These are phyloP conservation scores for Flaveria brownii DNA, from an alignment of 129 eudicot genomes.

Conservation along the genomic window DNA sequence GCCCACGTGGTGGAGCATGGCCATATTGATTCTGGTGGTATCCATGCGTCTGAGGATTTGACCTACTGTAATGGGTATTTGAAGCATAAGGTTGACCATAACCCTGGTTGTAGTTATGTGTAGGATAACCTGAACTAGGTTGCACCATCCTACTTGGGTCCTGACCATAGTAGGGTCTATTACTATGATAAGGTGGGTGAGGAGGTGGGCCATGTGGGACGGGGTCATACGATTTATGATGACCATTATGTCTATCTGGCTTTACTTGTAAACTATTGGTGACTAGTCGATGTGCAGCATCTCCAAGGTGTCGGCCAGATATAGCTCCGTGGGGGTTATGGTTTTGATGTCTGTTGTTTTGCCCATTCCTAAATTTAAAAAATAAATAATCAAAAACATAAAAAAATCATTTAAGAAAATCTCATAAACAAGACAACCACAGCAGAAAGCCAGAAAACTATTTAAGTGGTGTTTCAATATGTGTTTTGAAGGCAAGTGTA, in stretches of 20 bases:
- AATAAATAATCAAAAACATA: neutral
- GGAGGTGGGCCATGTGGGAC: constrained; percentile 35
- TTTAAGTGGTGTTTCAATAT: neutral
- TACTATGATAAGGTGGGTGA: constrained; percentile 40
- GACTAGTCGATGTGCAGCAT: constrained; percentile 91
- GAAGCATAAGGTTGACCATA: constrained; percentile 42
- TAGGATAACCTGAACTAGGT: constrained; percentile 42
- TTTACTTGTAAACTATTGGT: constrained; percentile 66
- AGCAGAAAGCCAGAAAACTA: neutral
- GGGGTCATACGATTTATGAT: constrained; percentile 49
- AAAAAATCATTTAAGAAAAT: neutral
- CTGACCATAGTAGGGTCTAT: constrained; percentile 32
- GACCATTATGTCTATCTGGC: constrained; percentile 36
- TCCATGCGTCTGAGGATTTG: constrained; percentile 43
- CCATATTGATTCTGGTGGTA: constrained; percentile 37
- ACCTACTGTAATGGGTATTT: constrained; percentile 33
- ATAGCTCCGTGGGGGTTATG: constrained; percentile 44
- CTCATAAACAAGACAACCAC: neutral
- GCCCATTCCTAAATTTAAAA: constrained; percentile 14
- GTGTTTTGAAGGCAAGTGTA: constrained; percentile 14
- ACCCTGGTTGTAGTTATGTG: constrained; percentile 29
- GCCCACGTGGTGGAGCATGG: constrained; percentile 37
- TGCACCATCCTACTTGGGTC: constrained; percentile 22
- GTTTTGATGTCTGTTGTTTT: constrained; percentile 43
- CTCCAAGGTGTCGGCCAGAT: constrained; percentile 81